Conservation (phyloP, 208 protist genomes). For the Leishmania guyanensis region DNA sequence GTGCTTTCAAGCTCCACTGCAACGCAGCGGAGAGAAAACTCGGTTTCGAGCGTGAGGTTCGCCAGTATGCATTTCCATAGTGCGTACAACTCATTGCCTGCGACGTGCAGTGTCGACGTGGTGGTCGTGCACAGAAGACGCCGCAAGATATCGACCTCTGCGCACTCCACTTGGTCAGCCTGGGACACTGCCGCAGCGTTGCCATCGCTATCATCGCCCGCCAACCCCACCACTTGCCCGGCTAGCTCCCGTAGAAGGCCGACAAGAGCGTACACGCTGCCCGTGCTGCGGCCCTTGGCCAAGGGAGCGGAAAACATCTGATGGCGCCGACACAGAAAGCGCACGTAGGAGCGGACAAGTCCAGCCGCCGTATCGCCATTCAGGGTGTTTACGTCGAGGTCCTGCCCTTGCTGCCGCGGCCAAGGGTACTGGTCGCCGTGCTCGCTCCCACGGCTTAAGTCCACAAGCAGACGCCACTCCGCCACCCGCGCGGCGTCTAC, state of each 20-base stretch:
- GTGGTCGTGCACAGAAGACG: not conserved
- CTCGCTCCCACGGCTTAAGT: not conserved
- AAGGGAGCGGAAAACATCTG: not conserved
- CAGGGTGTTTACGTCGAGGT: not conserved
- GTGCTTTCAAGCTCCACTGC: not conserved
- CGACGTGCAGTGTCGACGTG: not conserved
- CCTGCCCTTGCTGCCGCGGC: not conserved
- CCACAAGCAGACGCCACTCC: constrained; percentile 24
- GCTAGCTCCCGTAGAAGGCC: not conserved
- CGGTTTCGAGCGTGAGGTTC: constrained; percentile 5
- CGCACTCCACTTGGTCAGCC: not conserved
- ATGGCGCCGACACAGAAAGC: constrained; percentile 10
- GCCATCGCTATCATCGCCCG: not conserved
- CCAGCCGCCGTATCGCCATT: not conserved
- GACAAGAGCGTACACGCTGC: not conserved
- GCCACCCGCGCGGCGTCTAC: constrained; percentile 12
- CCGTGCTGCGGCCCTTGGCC: not conserved
- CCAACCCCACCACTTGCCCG: not conserved
- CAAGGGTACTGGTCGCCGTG: not conserved
- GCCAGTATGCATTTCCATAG: constrained; percentile 16
- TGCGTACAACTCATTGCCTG: not conserved
- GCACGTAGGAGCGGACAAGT: constrained; percentile 6
- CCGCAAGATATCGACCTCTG: not conserved
- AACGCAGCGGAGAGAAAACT: not conserved
- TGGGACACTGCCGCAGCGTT: not conserved